Base-by-base conservation (phyloP, 148 eudicot species). In the Fagopyrum tataricum region DNA sequence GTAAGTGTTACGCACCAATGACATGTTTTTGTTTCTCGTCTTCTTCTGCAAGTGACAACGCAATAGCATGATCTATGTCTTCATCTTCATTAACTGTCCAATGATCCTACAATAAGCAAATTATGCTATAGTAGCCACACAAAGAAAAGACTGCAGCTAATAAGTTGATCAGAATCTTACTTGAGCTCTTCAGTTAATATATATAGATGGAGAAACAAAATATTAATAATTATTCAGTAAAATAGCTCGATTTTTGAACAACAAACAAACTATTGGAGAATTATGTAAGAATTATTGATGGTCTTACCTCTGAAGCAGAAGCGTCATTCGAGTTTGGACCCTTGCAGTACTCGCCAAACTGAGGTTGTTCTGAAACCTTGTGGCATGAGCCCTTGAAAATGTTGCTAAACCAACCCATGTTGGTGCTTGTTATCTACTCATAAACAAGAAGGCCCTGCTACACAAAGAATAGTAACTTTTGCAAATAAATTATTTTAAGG, bases 381-480 rank as follows among this genome's bases (percentile, higher is more conserved):
- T 87, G 86, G 78, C 82, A 80, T 56, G 93, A 88, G 73, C 89
- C 89, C 81, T 91, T 88, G 70, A 91, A 91, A 82, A 91, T 72
- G 78, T 86, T 91, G 84, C 82, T 91, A 71, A 91, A 84, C 96
- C 96, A 91, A 39, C 93, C 93, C 96, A 91, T 91, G 23, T 9
- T 6, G 71, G 46, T 42, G 21, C 39, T 37, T 67, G 20, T 39
- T 67, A 67, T 42, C 43, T 39, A 67, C 46, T 67, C 71, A 67
- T 39, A 44, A 31, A n/a, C 46, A 15, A 67, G 20, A 37, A 42
- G 20, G 7, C 70, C 18, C 18, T 26, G 44, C 44, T 40, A 40
- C 70, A 66, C 70, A 15, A 40, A 31, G 23, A 67, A 67, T 39
- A 31, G 39, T 15, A 67, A n/a, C 41, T 13, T 7, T 31, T 26